Evolutionary conservation across 108 stramenopile species (phyloP).

Genomic region (Cyclotella sp.): DNA sequence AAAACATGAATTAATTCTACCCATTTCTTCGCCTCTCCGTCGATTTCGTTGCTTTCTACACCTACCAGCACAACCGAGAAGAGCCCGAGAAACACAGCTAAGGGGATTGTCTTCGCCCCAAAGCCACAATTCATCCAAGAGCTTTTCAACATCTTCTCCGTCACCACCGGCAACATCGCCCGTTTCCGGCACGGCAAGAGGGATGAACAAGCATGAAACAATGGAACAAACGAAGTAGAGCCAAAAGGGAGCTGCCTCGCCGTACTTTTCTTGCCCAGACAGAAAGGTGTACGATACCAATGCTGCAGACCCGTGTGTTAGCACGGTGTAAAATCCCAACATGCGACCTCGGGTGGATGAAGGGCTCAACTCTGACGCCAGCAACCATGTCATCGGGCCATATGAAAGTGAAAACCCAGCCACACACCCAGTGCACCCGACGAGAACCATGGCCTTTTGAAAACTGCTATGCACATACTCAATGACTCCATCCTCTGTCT

Average conservation of each 20-base stretch:
- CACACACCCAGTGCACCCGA: slow-evolving; percentile 54
- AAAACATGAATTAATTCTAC: slow-evolving; percentile 54
- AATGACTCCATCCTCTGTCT: slow-evolving; percentile 22
- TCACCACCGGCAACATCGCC: slow-evolving; percentile 44
- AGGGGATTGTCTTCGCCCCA: slow-evolving; percentile 48
- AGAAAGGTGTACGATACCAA: slow-evolving; percentile 53
- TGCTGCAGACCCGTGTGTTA: slow-evolving; percentile 50
- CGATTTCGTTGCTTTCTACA: slow-evolving; percentile 9
- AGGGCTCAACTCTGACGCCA: slow-evolving; percentile 63
- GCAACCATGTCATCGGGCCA: slow-evolving; percentile 64
- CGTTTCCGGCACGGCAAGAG: slow-evolving; percentile 52
- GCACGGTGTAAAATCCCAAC: slow-evolving; percentile 51
- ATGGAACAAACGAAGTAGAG: slow-evolving; percentile 47
- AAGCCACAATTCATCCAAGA: slow-evolving; percentile 47
- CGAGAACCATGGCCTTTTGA: slow-evolving; percentile 42
- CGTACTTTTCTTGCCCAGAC: slow-evolving; percentile 48
- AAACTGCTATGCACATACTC: slow-evolving; percentile 37
- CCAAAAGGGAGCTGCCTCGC: slow-evolving; percentile 49
- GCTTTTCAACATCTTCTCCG: slow-evolving; percentile 48
- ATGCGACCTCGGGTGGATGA: slow-evolving; percentile 59
- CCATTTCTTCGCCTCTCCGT: slow-evolving; percentile 34
- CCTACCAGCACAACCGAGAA: slow-evolving; percentile 13
- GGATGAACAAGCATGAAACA: slow-evolving; percentile 36
- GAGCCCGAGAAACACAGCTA: neutral
- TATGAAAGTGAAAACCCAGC: slow-evolving; percentile 63